Base-by-base conservation (phyloP, 2,329 filamentous ascomycete species). In the Aureobasidium musti region DNA sequence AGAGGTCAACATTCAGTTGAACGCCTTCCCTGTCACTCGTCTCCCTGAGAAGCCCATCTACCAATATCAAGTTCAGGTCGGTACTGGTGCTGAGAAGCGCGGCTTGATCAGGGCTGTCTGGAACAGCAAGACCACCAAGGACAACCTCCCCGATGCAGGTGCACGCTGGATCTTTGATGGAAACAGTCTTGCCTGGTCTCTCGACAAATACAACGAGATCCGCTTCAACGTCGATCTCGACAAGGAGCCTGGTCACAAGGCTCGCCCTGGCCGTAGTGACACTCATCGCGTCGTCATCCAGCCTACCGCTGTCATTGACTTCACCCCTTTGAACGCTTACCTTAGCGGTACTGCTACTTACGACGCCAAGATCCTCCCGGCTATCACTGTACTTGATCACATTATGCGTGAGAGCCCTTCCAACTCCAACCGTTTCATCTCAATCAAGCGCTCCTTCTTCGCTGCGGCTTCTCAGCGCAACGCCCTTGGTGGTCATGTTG, bases 371-470 rank as follows among this genome's bases (percentile, higher is more conserved):
- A 87, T 94, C 23, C 83, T 94, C 8, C 91, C 95, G 73, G 89
- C 90, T 17, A 86, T 98, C 77, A 97, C 90, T 75, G 97, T 97
- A 73, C 81, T 97, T 5, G 95, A 99, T 70, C 95, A 99, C 74
- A 81, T 94, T 8, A 82, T 99, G 65, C 91, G 95, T 5, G 87
- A 96, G 76, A 83, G 80, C n/a, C 92, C 95, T 0, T 89, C 88
- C 0, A 79, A 87, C 0, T 89, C 88, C 0, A 79, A 87, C 72
- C 79, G 82, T 1, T 87, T 91, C 72, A 82, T 89, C 0, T 78
- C 87, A 0, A 90, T 97, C 77, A 94, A 92, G 77, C 87, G 93
- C 14, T 91, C 89, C 8, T 96, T 97, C 74, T 98, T 96, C 77
- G 80, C 86, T 45, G 78, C 80, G 1, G 83, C 83, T 1, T 52